Percentiles rank a stretch among this genome's conserved stretches.
phyloP scores from a whole-genome alignment of 1,139 yeast genomes.

The Geotrichum europaeum region DNA sequence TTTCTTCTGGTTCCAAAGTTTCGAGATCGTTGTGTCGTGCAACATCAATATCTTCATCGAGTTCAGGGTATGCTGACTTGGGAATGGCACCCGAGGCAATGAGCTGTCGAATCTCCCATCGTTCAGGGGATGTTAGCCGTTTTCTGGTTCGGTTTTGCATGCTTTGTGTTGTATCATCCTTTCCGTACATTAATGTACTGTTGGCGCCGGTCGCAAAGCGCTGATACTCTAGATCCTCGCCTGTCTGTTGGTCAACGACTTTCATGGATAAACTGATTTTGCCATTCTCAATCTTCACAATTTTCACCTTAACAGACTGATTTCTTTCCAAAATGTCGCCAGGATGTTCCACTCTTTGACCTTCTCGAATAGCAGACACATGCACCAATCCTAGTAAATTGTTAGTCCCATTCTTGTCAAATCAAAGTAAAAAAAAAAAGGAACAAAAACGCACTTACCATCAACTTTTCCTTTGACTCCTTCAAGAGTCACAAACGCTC shows the following conservation, averaged over 20 bases:
- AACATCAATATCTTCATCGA: conserved; percentile 45
- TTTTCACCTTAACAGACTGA: conserved; percentile 62
- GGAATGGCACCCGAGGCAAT: conserved; percentile 73
- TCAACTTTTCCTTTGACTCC: conserved; percentile 38
- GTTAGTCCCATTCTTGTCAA: not conserved
- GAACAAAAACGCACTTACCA: conserved; percentile 38
- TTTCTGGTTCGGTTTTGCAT: conserved; percentile 30
- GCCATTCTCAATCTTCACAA: conserved; percentile 44
- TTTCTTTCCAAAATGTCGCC: conserved; percentile 50
- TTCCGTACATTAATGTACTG: conserved; percentile 13
- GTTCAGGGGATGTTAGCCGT: conserved; percentile 73
- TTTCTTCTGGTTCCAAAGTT: conserved; percentile 44
- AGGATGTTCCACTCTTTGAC: conserved; percentile 49
- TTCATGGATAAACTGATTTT: conserved; percentile 62
- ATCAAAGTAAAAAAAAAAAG: not conserved
- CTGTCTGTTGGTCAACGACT: conserved; percentile 67
- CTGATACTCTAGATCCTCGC: conserved; percentile 38
- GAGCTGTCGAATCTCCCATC: conserved; percentile 84
- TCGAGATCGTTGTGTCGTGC: conserved; percentile 29
- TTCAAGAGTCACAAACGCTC: conserved; percentile 62
- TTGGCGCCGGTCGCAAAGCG: conserved; percentile 20
- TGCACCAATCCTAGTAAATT: conserved; percentile 49
- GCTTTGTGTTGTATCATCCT: conserved; percentile 2
- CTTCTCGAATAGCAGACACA: conserved; percentile 54
- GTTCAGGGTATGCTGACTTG: conserved; percentile 66